Evolutionary conservation across 208 protist genomes (phyloP), one percentile per base, ranked within the genome.

Genomic region (Eutreptiella sp.): DNA sequence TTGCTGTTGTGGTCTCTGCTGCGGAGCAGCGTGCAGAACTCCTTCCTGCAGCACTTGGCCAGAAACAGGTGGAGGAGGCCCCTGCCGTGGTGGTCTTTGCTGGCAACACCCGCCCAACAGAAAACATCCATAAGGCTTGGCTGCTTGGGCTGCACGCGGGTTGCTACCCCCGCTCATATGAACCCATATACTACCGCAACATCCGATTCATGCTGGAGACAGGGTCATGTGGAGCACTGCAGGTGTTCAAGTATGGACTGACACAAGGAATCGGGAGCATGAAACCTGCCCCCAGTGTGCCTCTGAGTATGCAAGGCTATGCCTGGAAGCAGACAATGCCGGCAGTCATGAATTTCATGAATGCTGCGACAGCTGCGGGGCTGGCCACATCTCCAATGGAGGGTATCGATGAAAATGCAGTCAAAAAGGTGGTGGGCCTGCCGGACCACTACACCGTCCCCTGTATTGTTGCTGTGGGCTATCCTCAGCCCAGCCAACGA

Each of bases 311-410:
- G 14, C 43, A 66, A n/a, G 82, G 71, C 27, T 88, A 92, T 63
- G 78, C 77, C 55, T 87, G 80, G 81, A 92, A 92, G 76, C 83
- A 89, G 53, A 68, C 69, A 11, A 87, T 92, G 80, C 78, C 89
- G 23, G 75, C 85, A 7, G 85, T 73, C 5, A 85, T 76, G 0
- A 82, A 67, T 0, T 92, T 92, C 54, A 26, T 86, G 32, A 67
- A 84, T 35, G 61, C 83, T 23, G 74, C 72, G 24, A 79, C 77
- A 7, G 75, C 79, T 3, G 74, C 78, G 0, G 77, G 80, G 14
- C 68, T 76, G 66, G 60, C 80, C 42, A 88, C 81, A 45, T 76
- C 72, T 41, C 66, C 85, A 38, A 74, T 92, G 69, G 85, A 92
- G 63, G 85, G 85, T 5, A 80, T 89, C 52, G 85, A 92, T 54